Conservation (phyloP, 2,329 filamentous ascomycete genomes). For the Arthrinium puccinioides region DNA sequence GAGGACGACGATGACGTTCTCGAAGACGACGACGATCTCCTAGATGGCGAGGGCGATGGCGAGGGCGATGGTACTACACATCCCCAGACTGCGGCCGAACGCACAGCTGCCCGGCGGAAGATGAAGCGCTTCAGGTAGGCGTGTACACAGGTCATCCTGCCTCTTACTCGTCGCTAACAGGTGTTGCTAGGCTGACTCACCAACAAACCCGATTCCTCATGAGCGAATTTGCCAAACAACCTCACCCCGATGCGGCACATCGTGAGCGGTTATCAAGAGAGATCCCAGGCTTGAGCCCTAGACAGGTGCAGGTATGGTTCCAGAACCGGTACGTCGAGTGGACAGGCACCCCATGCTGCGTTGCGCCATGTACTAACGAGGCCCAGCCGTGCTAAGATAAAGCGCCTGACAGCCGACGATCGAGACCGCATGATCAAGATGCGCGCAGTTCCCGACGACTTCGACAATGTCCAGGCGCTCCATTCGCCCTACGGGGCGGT, state of each 20-base stretch:
- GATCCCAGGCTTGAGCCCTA: constrained; percentile 83
- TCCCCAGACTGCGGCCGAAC: constrained; percentile 48
- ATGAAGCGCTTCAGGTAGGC: constrained; percentile 76
- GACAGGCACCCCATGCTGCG: not conserved
- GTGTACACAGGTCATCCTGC: not conserved
- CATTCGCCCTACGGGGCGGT: constrained; percentile 61
- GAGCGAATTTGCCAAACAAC: constrained; percentile 94
- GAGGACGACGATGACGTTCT: constrained; percentile 44
- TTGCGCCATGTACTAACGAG: constrained; percentile 11
- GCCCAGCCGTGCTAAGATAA: constrained; percentile 60
- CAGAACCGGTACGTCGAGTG: constrained; percentile 70
- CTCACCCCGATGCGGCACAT: constrained; percentile 87
- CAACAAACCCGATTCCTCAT: constrained; percentile 96
- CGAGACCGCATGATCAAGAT: constrained; percentile 66
- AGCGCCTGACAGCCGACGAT: constrained; percentile 63
- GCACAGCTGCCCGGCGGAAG: constrained; percentile 47
- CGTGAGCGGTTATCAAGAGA: constrained; percentile 80
- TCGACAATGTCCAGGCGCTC: constrained; percentile 62
- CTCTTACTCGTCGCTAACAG: not conserved
- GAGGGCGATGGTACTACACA: constrained; percentile 23
- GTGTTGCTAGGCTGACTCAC: constrained; percentile 70
- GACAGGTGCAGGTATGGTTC: constrained; percentile 97
- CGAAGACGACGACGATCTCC: constrained; percentile 51
- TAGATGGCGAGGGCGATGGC: constrained; percentile 41
- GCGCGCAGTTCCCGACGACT: constrained; percentile 63